phyloP scores from a whole-genome alignment of 2,329 filamentous ascomycete species.

The Colletotrichum tropicicola region DNA sequence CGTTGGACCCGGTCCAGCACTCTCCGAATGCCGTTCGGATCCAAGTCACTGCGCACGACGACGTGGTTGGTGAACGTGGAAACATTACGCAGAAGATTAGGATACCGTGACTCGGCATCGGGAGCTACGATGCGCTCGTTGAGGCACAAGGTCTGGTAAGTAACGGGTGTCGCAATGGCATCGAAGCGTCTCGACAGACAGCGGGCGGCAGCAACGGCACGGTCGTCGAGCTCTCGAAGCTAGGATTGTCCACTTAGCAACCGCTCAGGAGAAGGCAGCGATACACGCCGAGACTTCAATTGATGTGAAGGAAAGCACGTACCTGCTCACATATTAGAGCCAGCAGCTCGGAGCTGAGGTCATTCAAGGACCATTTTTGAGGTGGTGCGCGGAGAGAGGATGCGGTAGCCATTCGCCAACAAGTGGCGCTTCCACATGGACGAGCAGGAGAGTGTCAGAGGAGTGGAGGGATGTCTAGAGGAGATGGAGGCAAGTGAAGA shows the following conservation, averaged over 20 bases:
- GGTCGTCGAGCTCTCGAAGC: slow-evolving; percentile 48
- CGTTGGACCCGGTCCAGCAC: slow-evolving; percentile 46
- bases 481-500: slow-evolving; percentile 1
- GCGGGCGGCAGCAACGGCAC: slow-evolving; percentile 45
- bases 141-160: slow-evolving; percentile 48
- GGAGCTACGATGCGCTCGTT: slow-evolving; percentile 47
- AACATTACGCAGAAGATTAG: slow-evolving; percentile 45
- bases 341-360: slow-evolving; percentile 54
- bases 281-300: background rate
- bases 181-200: slow-evolving; percentile 49
- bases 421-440: slow-evolving; percentile 28
- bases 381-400: slow-evolving; percentile 27
- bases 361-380: slow-evolving; percentile 39
- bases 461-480: background rate
- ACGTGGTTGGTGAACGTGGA: slow-evolving; percentile 50
- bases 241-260: slow-evolving; percentile 34
- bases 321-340: slow-evolving; percentile 52
- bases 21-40: slow-evolving; percentile 43
- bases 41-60: slow-evolving; percentile 48
- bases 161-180: slow-evolving; percentile 51
- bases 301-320: slow-evolving; percentile 3
- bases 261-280: background rate
- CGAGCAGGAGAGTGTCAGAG: slow-evolving; percentile 24
- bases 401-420: slow-evolving; percentile 35
- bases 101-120: slow-evolving; percentile 42